These are phyloP conservation scores for Lichenothelia convexa DNA, from an alignment of 495 filamentous ascomycete genomes.

Conservation along the genomic window DNA sequence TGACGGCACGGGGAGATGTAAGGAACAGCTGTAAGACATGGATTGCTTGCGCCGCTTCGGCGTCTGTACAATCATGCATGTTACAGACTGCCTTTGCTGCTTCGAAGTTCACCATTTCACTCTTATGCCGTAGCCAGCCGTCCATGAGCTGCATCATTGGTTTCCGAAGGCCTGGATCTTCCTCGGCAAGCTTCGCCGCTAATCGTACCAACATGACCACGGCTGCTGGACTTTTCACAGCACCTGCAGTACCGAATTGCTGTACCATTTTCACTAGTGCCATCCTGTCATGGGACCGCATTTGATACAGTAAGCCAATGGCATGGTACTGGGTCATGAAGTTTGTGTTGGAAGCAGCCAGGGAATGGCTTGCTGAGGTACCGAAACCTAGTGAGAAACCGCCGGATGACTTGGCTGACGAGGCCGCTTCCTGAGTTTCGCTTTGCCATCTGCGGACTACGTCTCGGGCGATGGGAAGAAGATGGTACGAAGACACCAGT, in stretches of 20 bases:
- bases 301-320: constrained; percentile 93
- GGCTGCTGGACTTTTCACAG: constrained; percentile 85
- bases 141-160: constrained; percentile 91
- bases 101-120: constrained; percentile 99
- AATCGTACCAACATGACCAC: constrained; percentile 81
- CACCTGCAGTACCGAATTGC: constrained; percentile 80
- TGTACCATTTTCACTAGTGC: constrained; percentile 99
- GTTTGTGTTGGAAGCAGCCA: constrained; percentile 56
- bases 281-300: constrained; percentile 96
- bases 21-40: constrained; percentile 93
- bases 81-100: constrained; percentile 95
- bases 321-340: constrained; percentile 98
- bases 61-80: constrained; percentile 80
- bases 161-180: constrained; percentile 72
- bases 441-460: constrained; percentile 96
- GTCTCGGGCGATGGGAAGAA: constrained; percentile 86
- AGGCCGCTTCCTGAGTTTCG: constrained; percentile 93
- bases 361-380: constrained; percentile 42
- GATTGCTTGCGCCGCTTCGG: constrained; percentile 80
- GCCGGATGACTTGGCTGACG: constrained; percentile 66
- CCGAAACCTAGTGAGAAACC: constrained; percentile 84
- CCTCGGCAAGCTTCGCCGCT: constrained; percentile 87
- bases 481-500: constrained; percentile 93
- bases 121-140: constrained; percentile 95
- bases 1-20: constrained; percentile 87